Evolutionary conservation across 768 basidiomycete genomes (phyloP), one percentile per base, ranked within the genome.

Genomic region (Tulasnella sp.): DNA sequence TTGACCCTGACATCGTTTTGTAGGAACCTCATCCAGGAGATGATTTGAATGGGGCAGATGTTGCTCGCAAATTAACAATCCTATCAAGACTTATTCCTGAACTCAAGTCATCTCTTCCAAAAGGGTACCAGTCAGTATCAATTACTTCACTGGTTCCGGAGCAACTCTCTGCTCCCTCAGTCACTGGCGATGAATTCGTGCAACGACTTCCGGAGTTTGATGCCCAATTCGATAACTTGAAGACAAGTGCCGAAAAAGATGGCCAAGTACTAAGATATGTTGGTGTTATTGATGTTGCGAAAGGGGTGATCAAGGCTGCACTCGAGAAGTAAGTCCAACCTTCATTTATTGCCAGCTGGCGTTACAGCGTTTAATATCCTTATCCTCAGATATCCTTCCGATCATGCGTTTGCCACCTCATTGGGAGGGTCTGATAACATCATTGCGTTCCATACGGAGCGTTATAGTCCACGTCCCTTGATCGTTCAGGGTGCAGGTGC

Each of bases 11-110:
- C 40, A 54, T 7, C 27, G 31, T 20, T 20, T 16, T 13, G 15
- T 40, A 95, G 91, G 95, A 99, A 70, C 95, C 95, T 4, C 88
- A 99, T 64, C 95, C 95, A 0, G 85, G 82, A 27, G 93, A 96
- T 60, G 95, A 99, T 64, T 79, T 99, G 37, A 92, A 89, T 56
- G 95, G 95, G 4, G 84, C 85, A 29, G 95, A 99, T 65, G 95
- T 99, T 41, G 92, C 92, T 2, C 81, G 95, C 39, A 99, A 99
- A 66, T 77, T 99, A 42, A 90, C 90, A 47, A 99, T 99, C 67
- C 75, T 99, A 51, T 81, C 90, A 0, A 82, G 95, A 45, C 76
- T 79, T 60, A 75, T 89, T 54, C 72, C 77, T 4, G 62, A 68
- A 16, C 54, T 59, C 16, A 67, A 75, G 0, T 70, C 74, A 4